These are phyloP conservation scores for Ogataea saltuana DNA, from an alignment of 805 yeast species.

Conservation along the genomic window DNA sequence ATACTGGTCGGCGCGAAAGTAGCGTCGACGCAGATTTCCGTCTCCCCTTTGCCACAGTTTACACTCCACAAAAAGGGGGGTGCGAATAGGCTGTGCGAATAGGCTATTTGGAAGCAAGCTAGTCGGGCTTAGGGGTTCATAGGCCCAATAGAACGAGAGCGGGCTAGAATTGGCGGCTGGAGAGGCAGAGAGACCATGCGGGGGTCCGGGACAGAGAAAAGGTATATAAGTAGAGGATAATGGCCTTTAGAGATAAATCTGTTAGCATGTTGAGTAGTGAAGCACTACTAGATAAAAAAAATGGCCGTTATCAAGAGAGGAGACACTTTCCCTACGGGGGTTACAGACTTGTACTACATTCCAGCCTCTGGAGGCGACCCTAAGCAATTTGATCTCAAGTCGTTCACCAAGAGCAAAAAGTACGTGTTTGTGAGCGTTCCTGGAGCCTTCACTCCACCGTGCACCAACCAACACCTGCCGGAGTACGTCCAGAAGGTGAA, in stretches of 20 bases:
- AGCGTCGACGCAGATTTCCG: background rate
- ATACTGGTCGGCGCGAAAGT: too few species aligned
- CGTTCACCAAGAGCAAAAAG: slow-evolving; percentile 44
- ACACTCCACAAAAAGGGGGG: background rate
- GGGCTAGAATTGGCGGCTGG: background rate
- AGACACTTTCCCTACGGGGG: slow-evolving; percentile 39
- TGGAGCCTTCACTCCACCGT: slow-evolving; percentile 87
- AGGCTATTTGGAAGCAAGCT: slow-evolving; percentile 4
- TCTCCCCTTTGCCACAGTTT: background rate
- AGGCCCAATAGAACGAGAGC: too few species aligned
- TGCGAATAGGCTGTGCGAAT: background rate
- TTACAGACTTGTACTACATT: slow-evolving; percentile 35
- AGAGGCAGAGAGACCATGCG: too few species aligned
- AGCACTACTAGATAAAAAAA: background rate
- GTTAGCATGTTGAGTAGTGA: too few species aligned
- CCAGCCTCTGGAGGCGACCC: slow-evolving; percentile 40
- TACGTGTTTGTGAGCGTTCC: slow-evolving; percentile 77
- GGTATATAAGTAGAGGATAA: slow-evolving; percentile 9
- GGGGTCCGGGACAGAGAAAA: too few species aligned
- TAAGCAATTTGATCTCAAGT: slow-evolving; percentile 35
- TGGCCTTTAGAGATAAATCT: too few species aligned
- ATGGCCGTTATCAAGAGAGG: slow-evolving; percentile 28
- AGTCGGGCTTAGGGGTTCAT: background rate
- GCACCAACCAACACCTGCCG: slow-evolving; percentile 72
- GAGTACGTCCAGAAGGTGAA: slow-evolving; percentile 53